Base-by-base conservation (phyloP, 306 rosid species). In the Inga leiocalycina region DNA sequence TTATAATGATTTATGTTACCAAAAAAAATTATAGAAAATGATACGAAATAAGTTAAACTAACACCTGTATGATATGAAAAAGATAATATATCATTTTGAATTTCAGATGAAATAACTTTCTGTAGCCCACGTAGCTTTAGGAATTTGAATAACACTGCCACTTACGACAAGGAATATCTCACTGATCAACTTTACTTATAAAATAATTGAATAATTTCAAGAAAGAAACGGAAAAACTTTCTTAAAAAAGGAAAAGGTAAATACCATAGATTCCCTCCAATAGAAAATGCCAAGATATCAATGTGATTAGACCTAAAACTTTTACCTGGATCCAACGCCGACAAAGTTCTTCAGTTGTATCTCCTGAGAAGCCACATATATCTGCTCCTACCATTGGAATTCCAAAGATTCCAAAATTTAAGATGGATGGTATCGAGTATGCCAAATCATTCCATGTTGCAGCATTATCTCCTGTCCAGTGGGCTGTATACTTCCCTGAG, bases 351-450 rank as follows among this genome's bases (percentile, higher is more conserved):
- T 95, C 98, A 9, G 67, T 91, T 44, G 98, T 93, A 84, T 89
- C 4, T 74, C 83, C 27, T 10, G 71, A 37, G 80, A 92, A 95
- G 30, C 98, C 98, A 79, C 98, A 95, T 39, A 95, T 92, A 81
- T 95, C 98, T 78, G 98, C 91, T 48, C 98, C 98, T 75, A 95
- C 96, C 98, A 95, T 92, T 7, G 98, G 97, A 83, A 95, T 81
- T 81, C 98, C 98, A 56, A 93, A 93, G 61, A 95, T 86, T 43
- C 98, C 98, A 75, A 37, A 93, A 84, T 86, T 95, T 43, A 93
- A 75, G 79, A 93, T 93, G 5, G 90, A 66, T 5, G 98, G 94
- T 68, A 93, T 88, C 34, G 93, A 82, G 85, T 91, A 89, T 39
- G 89, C 98, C 84, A 95, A 87, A 85, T 95, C 98, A 74, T 89